Percentiles rank a stretch among this genome's conserved stretches.
phyloP scores from a whole-genome alignment of 2,329 filamentous ascomycete genomes.

The Aspergillaceae sp. region DNA sequence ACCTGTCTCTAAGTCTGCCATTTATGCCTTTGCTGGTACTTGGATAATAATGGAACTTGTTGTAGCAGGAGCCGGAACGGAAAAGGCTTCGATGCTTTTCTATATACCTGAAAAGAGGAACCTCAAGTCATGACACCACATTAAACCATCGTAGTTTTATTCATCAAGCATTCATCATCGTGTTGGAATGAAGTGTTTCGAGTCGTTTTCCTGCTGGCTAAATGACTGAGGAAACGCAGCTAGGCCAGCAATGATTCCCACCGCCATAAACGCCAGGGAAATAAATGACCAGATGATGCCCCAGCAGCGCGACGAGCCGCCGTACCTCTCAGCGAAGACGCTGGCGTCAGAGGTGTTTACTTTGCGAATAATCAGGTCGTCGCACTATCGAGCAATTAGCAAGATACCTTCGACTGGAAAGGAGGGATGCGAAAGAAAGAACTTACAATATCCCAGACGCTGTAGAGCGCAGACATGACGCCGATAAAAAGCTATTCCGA shows the following conservation, averaged over 20 bases:
- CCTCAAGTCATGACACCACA: too few species aligned
- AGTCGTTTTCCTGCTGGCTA: constrained; percentile 59
- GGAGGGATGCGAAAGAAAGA: neutral
- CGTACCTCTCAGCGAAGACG: constrained; percentile 69
- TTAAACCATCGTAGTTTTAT: too few species aligned
- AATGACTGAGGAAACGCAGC: constrained; percentile 67
- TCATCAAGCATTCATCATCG: constrained; percentile 7
- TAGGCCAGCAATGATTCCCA: constrained; percentile 65
- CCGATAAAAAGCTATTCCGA: constrained; percentile 59
- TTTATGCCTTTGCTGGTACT: too few species aligned
- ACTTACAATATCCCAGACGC: constrained; percentile 68
- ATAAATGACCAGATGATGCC: constrained; percentile 70
- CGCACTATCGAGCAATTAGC: constrained; percentile 43
- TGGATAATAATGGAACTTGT: too few species aligned
- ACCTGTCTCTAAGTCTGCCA: too few species aligned
- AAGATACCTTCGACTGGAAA: neutral
- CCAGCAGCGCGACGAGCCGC: constrained; percentile 73
- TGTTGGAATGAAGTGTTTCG: constrained; percentile 56
- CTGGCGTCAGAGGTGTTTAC: constrained; percentile 72
- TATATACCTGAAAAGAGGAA: too few species aligned
- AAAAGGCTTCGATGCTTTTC: too few species aligned
- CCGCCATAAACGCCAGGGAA: constrained; percentile 61
- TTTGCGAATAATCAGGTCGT: constrained; percentile 71
- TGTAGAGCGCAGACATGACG: constrained; percentile 73
- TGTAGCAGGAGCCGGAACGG: too few species aligned